phyloP scores from a whole-genome alignment of 192 early-diverging fungal genomes.

The Podila epicladia region DNA sequence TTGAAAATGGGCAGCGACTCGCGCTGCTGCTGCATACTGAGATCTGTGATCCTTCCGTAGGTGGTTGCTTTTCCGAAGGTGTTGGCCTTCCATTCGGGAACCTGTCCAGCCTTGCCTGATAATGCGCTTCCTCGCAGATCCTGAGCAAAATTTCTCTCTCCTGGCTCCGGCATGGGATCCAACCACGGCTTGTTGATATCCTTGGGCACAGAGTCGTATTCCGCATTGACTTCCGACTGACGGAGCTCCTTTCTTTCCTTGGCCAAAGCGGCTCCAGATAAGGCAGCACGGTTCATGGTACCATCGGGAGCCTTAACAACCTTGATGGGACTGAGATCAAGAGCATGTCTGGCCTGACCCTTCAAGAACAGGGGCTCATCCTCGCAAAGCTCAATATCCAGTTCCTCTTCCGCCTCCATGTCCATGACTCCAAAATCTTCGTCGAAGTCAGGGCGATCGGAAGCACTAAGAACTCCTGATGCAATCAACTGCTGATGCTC shows the following conservation, averaged over 20 bases:
- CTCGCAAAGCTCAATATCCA: slow-evolving; percentile 97
- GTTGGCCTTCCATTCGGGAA: slow-evolving; percentile 92
- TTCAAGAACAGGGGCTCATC: slow-evolving; percentile 95
- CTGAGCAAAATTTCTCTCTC: slow-evolving; percentile 92
- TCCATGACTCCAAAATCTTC: slow-evolving; percentile 86
- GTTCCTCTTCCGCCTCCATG: slow-evolving; percentile 92
- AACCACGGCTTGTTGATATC: slow-evolving; percentile 92
- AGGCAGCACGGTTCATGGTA: slow-evolving; percentile 93
- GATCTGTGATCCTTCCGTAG: slow-evolving; percentile 89
- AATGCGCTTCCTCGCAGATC: slow-evolving; percentile 85
- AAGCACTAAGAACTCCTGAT: slow-evolving; percentile 85
- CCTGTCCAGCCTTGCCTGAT: slow-evolving; percentile 65
- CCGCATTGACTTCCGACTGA: slow-evolving; percentile 83
- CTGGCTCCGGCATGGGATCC: slow-evolving; percentile 92
- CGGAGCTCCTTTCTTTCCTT: slow-evolving; percentile 93
- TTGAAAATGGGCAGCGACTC: slow-evolving; percentile 91
- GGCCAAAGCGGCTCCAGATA: slow-evolving; percentile 90
- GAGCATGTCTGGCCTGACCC: slow-evolving; percentile 86
- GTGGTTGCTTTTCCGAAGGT: slow-evolving; percentile 88
- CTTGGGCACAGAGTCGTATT: slow-evolving; percentile 83
- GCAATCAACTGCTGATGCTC: slow-evolving; percentile 99
- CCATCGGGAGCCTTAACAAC: slow-evolving; percentile 99
- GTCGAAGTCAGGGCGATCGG: slow-evolving; percentile 89
- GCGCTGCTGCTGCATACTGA: slow-evolving; percentile 85
- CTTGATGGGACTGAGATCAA: slow-evolving; percentile 95